Conservation (phyloP, 495 filamentous ascomycete species). For the Sporormia fimetaria region DNA sequence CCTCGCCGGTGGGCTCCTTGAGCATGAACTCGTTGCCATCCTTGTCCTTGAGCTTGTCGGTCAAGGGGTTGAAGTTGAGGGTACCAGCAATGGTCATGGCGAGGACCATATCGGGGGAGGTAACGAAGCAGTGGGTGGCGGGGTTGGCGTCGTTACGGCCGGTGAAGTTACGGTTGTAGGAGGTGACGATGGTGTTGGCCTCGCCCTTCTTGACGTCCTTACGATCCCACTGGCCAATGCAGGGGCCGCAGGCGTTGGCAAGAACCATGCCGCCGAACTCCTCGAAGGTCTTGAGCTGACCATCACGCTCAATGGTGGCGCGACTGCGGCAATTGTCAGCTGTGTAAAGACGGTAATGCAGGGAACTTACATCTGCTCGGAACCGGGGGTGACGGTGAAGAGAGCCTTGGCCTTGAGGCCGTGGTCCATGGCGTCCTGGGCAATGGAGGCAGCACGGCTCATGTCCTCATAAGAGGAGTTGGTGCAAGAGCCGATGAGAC, state of each 20-base stretch:
- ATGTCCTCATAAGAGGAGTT: constrained; percentile 99
- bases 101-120: constrained; percentile 94
- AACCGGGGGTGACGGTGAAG: constrained; percentile 93
- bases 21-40: constrained; percentile 96
- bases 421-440: constrained; percentile 84
- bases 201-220: constrained; percentile 93
- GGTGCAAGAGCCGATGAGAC: constrained; percentile 95
- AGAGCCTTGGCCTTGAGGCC: constrained; percentile 87
- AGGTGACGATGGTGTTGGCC: constrained; percentile 90
- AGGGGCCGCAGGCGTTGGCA: constrained; percentile 87
- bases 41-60: constrained; percentile 86
- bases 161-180: constrained; percentile 99
- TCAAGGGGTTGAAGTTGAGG: constrained; percentile 94
- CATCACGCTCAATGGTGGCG: constrained; percentile 88
- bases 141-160: constrained; percentile 99
- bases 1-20: constrained; percentile 63
- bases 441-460: constrained; percentile 89
- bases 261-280: constrained; percentile 95
- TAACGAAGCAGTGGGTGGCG: constrained; percentile 94
- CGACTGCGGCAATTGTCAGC: too few relatives aligned
- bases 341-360: too few relatives aligned
- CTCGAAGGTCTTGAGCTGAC: constrained; percentile 91
- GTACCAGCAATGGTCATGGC: constrained; percentile 83
- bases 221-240: constrained; percentile 86
- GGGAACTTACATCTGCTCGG: constrained; percentile 99